Evolutionary conservation across 2,329 filamentous ascomycete species (phyloP).

Genomic region (Ophiostoma montium): DNA sequence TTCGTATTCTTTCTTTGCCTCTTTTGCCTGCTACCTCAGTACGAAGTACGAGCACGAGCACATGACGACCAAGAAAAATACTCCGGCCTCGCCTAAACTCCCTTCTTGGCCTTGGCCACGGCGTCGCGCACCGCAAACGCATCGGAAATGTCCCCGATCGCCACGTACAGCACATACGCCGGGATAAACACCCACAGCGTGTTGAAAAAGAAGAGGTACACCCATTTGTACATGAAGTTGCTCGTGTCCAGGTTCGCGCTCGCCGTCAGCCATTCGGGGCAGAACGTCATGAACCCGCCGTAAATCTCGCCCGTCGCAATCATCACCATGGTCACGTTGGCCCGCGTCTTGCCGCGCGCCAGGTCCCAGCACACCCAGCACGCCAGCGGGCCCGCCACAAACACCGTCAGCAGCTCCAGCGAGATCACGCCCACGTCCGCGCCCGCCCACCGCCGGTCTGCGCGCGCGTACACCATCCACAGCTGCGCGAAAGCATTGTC

Average conservation of each 20-base stretch:
- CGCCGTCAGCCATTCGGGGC: conserved; percentile 51
- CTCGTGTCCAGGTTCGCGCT: conserved; percentile 48
- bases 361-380: conserved; percentile 47
- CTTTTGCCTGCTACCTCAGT: too few species aligned
- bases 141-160: conserved; percentile 37
- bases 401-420: conserved; percentile 51
- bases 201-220: conserved; percentile 57
- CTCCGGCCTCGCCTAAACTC: too few species aligned
- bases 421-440: conserved; percentile 49
- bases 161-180: conserved; percentile 41
- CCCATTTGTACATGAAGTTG: conserved; percentile 56
- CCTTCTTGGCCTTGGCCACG: conserved; percentile 21
- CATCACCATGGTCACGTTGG: conserved; percentile 48
- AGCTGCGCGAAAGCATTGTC: conserved; percentile 40
- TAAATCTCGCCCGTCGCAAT: conserved; percentile 54
- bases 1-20: too few species aligned
- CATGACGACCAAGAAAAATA: too few species aligned
- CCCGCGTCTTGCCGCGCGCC: conserved; percentile 29
- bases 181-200: conserved; percentile 53
- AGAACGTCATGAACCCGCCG: conserved; percentile 58
- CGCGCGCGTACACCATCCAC: conserved; percentile 56
- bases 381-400: conserved; percentile 46
- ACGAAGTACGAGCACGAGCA: too few species aligned
- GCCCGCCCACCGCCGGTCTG: conserved; percentile 49
- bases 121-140: conserved; percentile 32